phyloP scores from a whole-genome alignment of 768 basidiomycete species.

The Arthromyces matolae region DNA sequence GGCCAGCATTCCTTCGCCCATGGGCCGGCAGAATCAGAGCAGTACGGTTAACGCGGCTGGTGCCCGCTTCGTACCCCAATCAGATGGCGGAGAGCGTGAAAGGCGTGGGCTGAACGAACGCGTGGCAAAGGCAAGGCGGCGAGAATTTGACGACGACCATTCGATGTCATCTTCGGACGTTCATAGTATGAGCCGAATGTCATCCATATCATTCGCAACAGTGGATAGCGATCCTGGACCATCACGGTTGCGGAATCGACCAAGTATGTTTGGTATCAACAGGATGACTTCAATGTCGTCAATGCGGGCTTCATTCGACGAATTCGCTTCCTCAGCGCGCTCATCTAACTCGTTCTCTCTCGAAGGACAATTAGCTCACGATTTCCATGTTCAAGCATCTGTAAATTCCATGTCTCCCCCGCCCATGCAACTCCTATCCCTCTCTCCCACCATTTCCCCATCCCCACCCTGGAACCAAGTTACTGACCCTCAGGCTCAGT shows the following conservation, averaged over 20 bases:
- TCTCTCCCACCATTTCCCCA: slow-evolving; percentile 61
- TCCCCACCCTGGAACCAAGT: slow-evolving; percentile 54
- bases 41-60: slow-evolving; percentile 57
- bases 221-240: slow-evolving; percentile 88
- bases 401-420: slow-evolving; percentile 72
- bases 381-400: slow-evolving; percentile 70
- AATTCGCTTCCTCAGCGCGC: slow-evolving; percentile 68
- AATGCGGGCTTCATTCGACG: slow-evolving; percentile 68
- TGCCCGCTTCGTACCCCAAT: slow-evolving; percentile 43
- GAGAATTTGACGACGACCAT: slow-evolving; percentile 87
- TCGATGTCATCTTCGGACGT: slow-evolving; percentile 89
- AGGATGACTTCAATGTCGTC: slow-evolving; percentile 78
- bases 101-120: slow-evolving; percentile 60
- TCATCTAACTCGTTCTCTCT: slow-evolving; percentile 78
- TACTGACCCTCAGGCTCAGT: slow-evolving; percentile 30
- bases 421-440: slow-evolving; percentile 68
- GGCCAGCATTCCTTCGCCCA: slow-evolving; percentile 56
- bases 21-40: slow-evolving; percentile 57
- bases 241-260: slow-evolving; percentile 56
- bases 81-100: slow-evolving; percentile 37
- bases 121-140: slow-evolving; percentile 70
- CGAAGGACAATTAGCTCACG: slow-evolving; percentile 71
- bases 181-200: slow-evolving; percentile 69
- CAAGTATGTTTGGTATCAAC: slow-evolving; percentile 61
- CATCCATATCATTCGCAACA: slow-evolving; percentile 76